Evolutionary conservation across 768 basidiomycete genomes (phyloP), one percentile per base, ranked within the genome.

Genomic region (Collybiopsis luxurians): DNA sequence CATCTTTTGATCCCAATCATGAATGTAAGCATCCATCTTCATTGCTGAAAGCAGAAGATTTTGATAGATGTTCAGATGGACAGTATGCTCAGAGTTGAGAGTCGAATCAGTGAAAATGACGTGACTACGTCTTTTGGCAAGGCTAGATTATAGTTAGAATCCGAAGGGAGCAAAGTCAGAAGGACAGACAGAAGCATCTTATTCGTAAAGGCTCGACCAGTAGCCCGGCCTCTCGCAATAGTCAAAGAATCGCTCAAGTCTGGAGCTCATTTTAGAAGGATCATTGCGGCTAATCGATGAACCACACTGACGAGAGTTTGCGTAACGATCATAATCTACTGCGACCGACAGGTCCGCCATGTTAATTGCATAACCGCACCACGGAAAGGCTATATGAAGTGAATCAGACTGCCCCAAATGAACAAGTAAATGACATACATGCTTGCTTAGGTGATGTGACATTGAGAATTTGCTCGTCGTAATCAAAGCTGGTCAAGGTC

Each of bases 341-440:
- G 86, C 79, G 24, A 98, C 77, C 10, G 92, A 90, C 31, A 99
- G 76, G 61, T 86, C 81, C 21, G 67, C 71, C 76, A 85, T 90
- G 64, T 94, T 72, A 63, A 99, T 89, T 53, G 86, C 66, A 60
- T 87, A 81, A 2, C 95, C 97, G 73, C 97, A 99, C 90, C 95
- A 99, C 1, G 93, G 89, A 67, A 99, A 98, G 40, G 75, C 94
- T 95, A 60, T 15, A 10, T 19, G 36, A 53, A 24, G 23, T 43
- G 24, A 57, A 15, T 17, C n/a, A 44, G 4, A 13, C 24, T 26
- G 15, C 19, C 21, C 43, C 19, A 23, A 19, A 45, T 19, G 28
- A 17, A 19, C 17, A 31, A 1, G 15, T 23, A 23, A 55, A 30
- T 2, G 30, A 65, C 60, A 60, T 67, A 78, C 82, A 65, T 69